phyloP scores from a whole-genome alignment of 768 basidiomycete genomes.

The Auricularia cornea region DNA sequence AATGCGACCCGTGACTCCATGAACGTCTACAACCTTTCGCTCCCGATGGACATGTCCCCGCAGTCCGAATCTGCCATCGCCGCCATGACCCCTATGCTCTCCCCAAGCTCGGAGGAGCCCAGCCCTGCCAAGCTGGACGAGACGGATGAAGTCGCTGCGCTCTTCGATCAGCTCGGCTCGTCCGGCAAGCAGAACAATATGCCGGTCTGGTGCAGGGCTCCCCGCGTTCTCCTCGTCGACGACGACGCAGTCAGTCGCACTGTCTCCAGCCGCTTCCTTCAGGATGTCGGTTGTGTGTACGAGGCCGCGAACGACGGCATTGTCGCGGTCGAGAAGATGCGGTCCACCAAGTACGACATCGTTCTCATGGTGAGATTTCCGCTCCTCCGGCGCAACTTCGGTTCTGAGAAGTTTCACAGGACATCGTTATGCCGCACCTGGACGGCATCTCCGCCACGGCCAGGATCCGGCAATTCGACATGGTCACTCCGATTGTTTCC shows the following conservation, averaged over 20 bases:
- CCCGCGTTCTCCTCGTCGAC: conserved; percentile 86
- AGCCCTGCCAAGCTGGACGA: not conserved
- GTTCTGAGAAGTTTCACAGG: conserved; percentile 36
- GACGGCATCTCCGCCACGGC: conserved; percentile 88
- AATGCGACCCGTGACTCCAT: not conserved
- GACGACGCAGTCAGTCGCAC: conserved; percentile 89
- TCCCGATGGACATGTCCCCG: not conserved
- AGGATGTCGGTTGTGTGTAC: conserved; percentile 90
- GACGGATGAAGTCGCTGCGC: not conserved
- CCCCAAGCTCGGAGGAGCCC: not conserved
- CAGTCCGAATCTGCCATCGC: not conserved
- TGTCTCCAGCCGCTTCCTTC: conserved; percentile 85
- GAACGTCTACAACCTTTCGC: not conserved
- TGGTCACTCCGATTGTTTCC: conserved; percentile 92
- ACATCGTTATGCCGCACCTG: conserved; percentile 90
- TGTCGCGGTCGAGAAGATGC: conserved; percentile 92
- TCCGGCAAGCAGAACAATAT: conserved; percentile 38
- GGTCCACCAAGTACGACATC: conserved; percentile 89
- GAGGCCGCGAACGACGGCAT: conserved; percentile 93
- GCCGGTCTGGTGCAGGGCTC: conserved; percentile 90
- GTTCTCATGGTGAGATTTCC: conserved; percentile 73
- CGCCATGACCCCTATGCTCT: not conserved
- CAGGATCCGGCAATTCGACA: conserved; percentile 90
- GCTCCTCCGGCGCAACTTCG: not conserved
- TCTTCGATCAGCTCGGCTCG: not conserved